These are phyloP conservation scores for Backusella tuberculispora DNA, from an alignment of 192 early-diverging fungal species.

Conservation along the genomic window DNA sequence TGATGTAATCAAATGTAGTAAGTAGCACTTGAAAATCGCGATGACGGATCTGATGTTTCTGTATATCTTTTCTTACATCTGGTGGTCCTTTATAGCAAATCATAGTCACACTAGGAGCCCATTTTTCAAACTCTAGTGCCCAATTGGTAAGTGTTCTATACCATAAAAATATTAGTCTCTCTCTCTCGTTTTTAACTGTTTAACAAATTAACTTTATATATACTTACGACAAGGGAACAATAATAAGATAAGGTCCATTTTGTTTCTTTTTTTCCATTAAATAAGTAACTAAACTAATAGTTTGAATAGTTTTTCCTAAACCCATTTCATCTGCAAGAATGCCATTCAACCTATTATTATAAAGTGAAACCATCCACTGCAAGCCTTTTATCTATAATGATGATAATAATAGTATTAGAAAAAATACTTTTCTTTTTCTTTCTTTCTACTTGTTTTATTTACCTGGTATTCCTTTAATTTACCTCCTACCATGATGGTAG, in stretches of 20 bases:
- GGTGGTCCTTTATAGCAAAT: conserved; percentile 94
- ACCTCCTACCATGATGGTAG: conserved; percentile 84
- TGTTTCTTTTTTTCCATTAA: conserved; percentile 94
- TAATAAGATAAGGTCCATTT: conserved; percentile 91
- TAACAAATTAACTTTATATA: not conserved
- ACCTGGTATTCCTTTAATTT: conserved; percentile 94
- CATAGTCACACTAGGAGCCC: conserved; percentile 88
- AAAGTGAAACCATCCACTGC: conserved; percentile 99
- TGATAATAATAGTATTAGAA: not conserved
- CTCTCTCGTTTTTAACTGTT: not conserved
- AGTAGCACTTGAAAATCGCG: conserved; percentile 93
- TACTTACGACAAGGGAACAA: conserved; percentile 91
- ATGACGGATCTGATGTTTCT: conserved; percentile 68
- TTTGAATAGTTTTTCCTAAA: conserved; percentile 89
- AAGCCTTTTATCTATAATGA: conserved; percentile 77
- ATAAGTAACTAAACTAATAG: conserved; percentile 94
- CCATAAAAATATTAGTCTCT: not conserved
- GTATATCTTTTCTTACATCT: conserved; percentile 71
- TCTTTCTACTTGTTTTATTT: not conserved
- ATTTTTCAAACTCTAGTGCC: conserved; percentile 96
- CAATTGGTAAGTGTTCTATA: conserved; percentile 91
- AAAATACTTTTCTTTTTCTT: no score
- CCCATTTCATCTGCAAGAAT: conserved; percentile 98
- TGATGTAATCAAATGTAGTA: conserved; percentile 97
- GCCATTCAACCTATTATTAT: conserved; percentile 98